Evolutionary conservation across 805 yeast species (phyloP).

Genomic region (Spathaspora arborariae): DNA sequence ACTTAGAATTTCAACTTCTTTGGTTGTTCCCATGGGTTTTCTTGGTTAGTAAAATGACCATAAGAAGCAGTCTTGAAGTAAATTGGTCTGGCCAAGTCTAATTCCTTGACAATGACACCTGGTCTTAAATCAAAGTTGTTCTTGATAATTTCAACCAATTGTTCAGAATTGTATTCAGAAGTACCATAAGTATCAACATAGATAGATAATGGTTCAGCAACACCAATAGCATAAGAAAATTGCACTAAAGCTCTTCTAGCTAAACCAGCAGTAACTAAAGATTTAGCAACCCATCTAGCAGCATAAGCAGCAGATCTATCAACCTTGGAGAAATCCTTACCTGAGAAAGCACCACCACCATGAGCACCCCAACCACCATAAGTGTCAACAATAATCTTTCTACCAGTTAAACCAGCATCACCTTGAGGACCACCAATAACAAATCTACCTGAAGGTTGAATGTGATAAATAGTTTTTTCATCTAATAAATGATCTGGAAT

Average conservation of each 20-base stretch:
- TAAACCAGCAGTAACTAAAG: slow-evolving; percentile 89
- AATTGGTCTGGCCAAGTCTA: slow-evolving; percentile 98
- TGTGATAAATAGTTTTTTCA: slow-evolving; percentile 94
- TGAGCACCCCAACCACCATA: slow-evolving; percentile 99
- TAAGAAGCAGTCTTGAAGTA: slow-evolving; percentile 98
- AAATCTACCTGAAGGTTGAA: slow-evolving; percentile 99
- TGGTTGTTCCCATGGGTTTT: slow-evolving; percentile 98
- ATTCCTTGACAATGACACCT: slow-evolving; percentile 95
- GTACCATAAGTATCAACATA: slow-evolving; percentile 99
- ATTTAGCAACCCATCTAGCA: slow-evolving; percentile 99
- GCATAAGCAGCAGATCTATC: slow-evolving; percentile 99
- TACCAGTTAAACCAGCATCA: slow-evolving; percentile 99
- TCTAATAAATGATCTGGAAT: slow-evolving; percentile 88
- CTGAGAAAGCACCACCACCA: slow-evolving; percentile 99
- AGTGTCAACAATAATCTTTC: slow-evolving; percentile 99
- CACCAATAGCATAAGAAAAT: slow-evolving; percentile 99
- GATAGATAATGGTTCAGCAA: slow-evolving; percentile 97
- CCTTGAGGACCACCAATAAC: slow-evolving; percentile 99
- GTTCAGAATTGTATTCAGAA: slow-evolving; percentile 81
- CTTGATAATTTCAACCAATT: slow-evolving; percentile 86
- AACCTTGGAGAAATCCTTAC: slow-evolving; percentile 99
- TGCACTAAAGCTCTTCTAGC: slow-evolving; percentile 98
- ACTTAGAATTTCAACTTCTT: slow-evolving; percentile 63
- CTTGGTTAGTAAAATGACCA: slow-evolving; percentile 99
- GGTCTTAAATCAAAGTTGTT: slow-evolving; percentile 99